Conservation (phyloP, 2,329 filamentous ascomycete genomes). For the Acephala macrosclerotiorum region DNA sequence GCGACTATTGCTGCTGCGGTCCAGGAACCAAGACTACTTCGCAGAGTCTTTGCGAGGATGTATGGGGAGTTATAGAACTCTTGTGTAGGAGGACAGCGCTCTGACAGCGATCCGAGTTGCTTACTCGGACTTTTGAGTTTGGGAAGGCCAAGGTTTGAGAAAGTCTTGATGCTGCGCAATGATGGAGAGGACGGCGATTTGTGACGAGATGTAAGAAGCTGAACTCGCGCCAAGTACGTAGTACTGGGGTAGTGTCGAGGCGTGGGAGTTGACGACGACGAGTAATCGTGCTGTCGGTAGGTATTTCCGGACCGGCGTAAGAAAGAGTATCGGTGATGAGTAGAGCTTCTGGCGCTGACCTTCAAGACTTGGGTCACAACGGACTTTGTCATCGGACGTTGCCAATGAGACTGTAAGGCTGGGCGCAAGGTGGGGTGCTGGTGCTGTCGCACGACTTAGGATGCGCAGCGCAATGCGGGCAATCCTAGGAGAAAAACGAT, state of each 20-base stretch:
- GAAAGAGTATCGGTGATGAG: not conserved
- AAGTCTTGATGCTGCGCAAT: not conserved
- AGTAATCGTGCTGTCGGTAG: not conserved
- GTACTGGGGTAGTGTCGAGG: constrained; percentile 3
- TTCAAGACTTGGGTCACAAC: constrained; percentile 13
- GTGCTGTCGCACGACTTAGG: not conserved
- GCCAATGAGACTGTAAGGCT: constrained; percentile 4
- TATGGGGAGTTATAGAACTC: not conserved
- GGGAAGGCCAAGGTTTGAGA: not conserved
- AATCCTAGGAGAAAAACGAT: constrained; percentile 10
- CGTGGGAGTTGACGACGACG: not conserved
- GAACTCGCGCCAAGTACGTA: not conserved
- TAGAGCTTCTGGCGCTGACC: constrained; percentile 9
- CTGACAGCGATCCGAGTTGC: not conserved
- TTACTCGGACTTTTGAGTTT: constrained; percentile 7
- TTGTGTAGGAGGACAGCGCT: not conserved
- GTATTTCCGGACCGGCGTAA: constrained; percentile 10
- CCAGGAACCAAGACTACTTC: constrained; percentile 30
- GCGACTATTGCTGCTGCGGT: constrained; percentile 20
- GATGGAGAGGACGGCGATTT: not conserved
- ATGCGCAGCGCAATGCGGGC: constrained; percentile 10
- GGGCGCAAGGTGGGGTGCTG: constrained; percentile 12
- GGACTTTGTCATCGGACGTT: constrained; percentile 26
- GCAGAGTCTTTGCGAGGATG: constrained; percentile 2
- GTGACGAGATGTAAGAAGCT: not conserved